Evolutionary conservation across 2,329 filamentous ascomycete genomes (phyloP).

Genomic region (Pseudopyricularia javanii): DNA sequence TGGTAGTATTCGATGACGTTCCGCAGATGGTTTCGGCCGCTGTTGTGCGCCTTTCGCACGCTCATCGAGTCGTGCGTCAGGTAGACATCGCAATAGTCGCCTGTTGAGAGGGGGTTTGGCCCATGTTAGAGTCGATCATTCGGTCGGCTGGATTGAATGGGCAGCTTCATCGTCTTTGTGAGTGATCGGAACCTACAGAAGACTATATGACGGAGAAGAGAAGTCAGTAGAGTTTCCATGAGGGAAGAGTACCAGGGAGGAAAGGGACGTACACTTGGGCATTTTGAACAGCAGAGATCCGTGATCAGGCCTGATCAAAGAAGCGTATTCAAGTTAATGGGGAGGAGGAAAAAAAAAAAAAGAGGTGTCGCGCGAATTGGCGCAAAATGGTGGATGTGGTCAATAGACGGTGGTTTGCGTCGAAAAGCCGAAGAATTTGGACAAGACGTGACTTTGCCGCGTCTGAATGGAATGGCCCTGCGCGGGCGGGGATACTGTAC

Average conservation of each 20-base stretch:
- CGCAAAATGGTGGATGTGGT: too few relatives aligned
- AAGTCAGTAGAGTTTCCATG: conserved; percentile 29
- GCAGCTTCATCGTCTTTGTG: conserved; percentile 12
- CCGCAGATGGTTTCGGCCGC: conserved; percentile 86
- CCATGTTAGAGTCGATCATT: not conserved
- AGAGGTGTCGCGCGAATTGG: not conserved
- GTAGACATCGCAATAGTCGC: conserved; percentile 99
- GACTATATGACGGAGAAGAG: conserved; percentile 29
- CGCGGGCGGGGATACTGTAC: too few relatives aligned
- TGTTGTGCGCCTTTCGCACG: conserved; percentile 97
- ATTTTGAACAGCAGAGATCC: conserved; percentile 36
- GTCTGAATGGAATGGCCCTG: too few relatives aligned
- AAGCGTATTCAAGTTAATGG: not conserved
- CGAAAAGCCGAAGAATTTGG: too few relatives aligned
- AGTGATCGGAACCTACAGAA: conserved; percentile 24
- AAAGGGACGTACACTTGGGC: conserved; percentile 69
- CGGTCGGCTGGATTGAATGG: conserved; percentile 6
- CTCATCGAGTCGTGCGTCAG: conserved; percentile 99
- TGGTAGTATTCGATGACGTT: conserved; percentile 99
- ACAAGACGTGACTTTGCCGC: too few relatives aligned
- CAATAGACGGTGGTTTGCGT: too few relatives aligned
- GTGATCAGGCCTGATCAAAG: not conserved
- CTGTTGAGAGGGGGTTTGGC: conserved; percentile 23
- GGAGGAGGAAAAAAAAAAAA: not conserved
- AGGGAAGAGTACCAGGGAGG: not conserved